Conservation (phyloP, 2,329 filamentous ascomycete species). For the Talaromyces rugulosus region DNA sequence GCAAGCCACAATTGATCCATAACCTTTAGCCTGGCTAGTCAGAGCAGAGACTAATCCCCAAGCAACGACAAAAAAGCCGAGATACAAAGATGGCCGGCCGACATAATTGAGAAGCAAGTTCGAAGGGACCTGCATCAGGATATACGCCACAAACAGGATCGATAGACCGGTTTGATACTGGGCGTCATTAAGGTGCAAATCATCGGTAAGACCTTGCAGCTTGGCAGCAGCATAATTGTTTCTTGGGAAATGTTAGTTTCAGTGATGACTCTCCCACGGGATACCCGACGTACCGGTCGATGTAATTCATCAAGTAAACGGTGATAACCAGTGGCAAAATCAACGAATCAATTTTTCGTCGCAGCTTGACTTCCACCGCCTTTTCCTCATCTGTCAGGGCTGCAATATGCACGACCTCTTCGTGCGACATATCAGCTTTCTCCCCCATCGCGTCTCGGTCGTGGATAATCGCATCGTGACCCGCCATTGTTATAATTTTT, state of each 20-base stretch:
- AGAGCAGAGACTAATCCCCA: slow-evolving; percentile 45
- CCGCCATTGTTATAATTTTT: not conserved
- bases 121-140: slow-evolving; percentile 45
- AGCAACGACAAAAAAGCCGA: slow-evolving; percentile 42
- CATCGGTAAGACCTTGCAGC: slow-evolving; percentile 38
- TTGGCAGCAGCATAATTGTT: slow-evolving; percentile 48
- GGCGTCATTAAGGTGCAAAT: slow-evolving; percentile 30
- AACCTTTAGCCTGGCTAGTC: slow-evolving; percentile 41
- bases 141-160: slow-evolving; percentile 43
- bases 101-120: slow-evolving; percentile 42
- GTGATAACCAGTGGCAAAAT: slow-evolving; percentile 40
- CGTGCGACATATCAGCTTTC: slow-evolving; percentile 19
- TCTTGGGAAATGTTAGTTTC: slow-evolving; percentile 16
- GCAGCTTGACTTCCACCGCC: slow-evolving; percentile 33
- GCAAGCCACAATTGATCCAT: slow-evolving; percentile 40
- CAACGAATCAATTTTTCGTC: slow-evolving; percentile 32
- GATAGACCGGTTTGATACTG: slow-evolving; percentile 41
- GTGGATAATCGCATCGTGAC: slow-evolving; percentile 4
- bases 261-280: not conserved
- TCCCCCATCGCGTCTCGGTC: slow-evolving; percentile 17
- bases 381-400: slow-evolving; percentile 28
- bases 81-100: slow-evolving; percentile 40
- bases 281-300: slow-evolving; percentile 33
- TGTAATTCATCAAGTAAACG: slow-evolving; percentile 44
- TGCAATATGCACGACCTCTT: slow-evolving; percentile 31